Conservation (phyloP, 768 basidiomycete species). For the Dioszegia hungarica region DNA sequence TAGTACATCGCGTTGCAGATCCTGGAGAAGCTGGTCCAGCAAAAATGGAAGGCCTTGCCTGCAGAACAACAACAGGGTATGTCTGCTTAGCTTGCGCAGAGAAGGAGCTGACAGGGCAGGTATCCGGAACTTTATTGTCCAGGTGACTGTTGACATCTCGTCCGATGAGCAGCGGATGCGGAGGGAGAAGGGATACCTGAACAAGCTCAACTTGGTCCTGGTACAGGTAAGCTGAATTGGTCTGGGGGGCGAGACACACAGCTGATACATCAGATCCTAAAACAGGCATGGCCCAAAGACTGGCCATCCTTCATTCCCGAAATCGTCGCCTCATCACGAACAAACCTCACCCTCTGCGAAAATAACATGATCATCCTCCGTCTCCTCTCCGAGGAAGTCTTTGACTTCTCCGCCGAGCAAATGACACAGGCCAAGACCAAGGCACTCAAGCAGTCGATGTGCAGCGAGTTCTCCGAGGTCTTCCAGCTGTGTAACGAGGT, state of each 20-base stretch:
- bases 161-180: conserved; percentile 83
- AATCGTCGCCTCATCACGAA: conserved; percentile 94
- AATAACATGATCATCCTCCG: conserved; percentile 99
- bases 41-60: conserved; percentile 92
- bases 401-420: conserved; percentile 96
- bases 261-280: conserved; percentile 66
- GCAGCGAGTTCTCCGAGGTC: conserved; percentile 92
- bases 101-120: conserved; percentile 51
- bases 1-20: conserved; percentile 97
- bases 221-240: conserved; percentile 64
- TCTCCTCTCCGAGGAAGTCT: conserved; percentile 96
- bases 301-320: conserved; percentile 98
- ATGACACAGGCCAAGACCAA: conserved; percentile 98
- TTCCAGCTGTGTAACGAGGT: conserved; percentile 97
- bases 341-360: conserved; percentile 92
- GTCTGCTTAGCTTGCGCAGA: background rate
- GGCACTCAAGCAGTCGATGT: conserved; percentile 96
- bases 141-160: conserved; percentile 84
- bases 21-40: conserved; percentile 87
- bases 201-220: conserved; percentile 93
- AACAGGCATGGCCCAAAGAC: conserved; percentile 99
- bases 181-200: conserved; percentile 75
- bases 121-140: conserved; percentile 94
- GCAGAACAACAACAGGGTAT: conserved; percentile 86
- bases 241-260: background rate